Conservation (phyloP, 225 moss, liverwort and hornwort species). For the Physcomitrellopsis africana region DNA sequence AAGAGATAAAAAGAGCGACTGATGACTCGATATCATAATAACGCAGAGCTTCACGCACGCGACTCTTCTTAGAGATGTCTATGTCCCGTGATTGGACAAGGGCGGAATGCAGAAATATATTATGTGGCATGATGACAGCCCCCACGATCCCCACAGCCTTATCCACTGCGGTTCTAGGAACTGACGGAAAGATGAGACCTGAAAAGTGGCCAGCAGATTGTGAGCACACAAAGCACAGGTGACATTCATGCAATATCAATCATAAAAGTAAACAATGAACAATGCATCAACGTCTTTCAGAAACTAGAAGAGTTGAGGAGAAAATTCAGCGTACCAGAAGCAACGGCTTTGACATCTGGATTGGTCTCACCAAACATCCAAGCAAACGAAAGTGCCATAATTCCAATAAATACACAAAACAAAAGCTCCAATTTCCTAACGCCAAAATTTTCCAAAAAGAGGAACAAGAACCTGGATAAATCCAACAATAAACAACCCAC, state of each 20-base stretch:
- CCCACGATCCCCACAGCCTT: constrained; percentile 88
- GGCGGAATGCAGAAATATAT: constrained; percentile 91
- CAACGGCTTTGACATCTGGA: constrained; percentile 64
- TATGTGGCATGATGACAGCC: constrained; percentile 96
- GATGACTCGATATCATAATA: constrained; percentile 90
- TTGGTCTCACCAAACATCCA: constrained; percentile 86
- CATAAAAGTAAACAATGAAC: not conserved
- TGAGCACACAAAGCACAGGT: not conserved
- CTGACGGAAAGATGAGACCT: constrained; percentile 76
- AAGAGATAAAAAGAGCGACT: constrained; percentile 74
- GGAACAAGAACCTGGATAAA: constrained; percentile 73
- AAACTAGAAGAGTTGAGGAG: constrained; percentile 12
- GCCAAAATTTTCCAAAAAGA: constrained; percentile 78
- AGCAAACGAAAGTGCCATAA: constrained; percentile 84
- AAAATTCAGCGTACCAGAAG: constrained; percentile 48
- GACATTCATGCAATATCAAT: not conserved
- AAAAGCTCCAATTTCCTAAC: constrained; percentile 88
- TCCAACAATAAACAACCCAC: not conserved
- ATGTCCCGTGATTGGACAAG: constrained; percentile 83
- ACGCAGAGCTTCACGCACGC: constrained; percentile 77
- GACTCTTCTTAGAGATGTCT: constrained; percentile 67
- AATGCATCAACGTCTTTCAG: not conserved
- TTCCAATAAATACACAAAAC: constrained; percentile 72
- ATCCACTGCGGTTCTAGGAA: constrained; percentile 74
- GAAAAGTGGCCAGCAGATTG: constrained; percentile 32